Percentiles rank a stretch among this genome's conserved stretches.
Conservation (phyloP, 1,139 yeast genomes). For the Geotrichum fermentans region DNA sequence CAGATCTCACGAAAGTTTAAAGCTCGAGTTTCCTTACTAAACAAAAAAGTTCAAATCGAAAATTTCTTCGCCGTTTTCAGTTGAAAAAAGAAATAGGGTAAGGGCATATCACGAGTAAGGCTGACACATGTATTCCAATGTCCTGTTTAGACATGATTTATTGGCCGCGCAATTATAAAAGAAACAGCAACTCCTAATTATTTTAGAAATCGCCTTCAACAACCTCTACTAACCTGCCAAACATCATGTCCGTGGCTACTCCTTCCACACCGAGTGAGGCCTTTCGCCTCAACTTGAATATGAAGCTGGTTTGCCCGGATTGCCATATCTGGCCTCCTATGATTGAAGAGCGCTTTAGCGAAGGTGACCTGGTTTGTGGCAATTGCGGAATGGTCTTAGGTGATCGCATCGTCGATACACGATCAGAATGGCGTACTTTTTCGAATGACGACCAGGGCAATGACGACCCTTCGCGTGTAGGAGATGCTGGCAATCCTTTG, state of each 20-base stretch:
- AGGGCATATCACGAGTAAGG: too few species aligned
- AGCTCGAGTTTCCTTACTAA: too few species aligned
- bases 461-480: slow-evolving; percentile 98
- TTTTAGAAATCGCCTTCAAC: too few species aligned
- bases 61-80: too few species aligned
- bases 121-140: too few species aligned
- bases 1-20: background rate
- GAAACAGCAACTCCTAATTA: too few species aligned
- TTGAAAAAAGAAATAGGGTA: background rate
- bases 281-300: slow-evolving; percentile 56
- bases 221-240: too few species aligned
- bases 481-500: slow-evolving; percentile 95
- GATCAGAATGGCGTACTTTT: slow-evolving; percentile 98
- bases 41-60: background rate
- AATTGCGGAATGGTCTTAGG: slow-evolving; percentile 91
- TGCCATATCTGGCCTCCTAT: slow-evolving; percentile 96
- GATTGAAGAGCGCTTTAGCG: slow-evolving; percentile 88
- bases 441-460: slow-evolving; percentile 93
- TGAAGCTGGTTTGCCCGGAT: slow-evolving; percentile 90
- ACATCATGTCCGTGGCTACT: slow-evolving; percentile 18
- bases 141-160: too few species aligned
- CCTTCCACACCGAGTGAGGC: slow-evolving; percentile 20
- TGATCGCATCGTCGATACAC: slow-evolving; percentile 86
- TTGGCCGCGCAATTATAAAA: too few species aligned
- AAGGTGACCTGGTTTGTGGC: slow-evolving; percentile 97